These are phyloP conservation scores for Uronychia setigera DNA, from an alignment of 73 alveolate genomes.

Conservation along the genomic window DNA sequence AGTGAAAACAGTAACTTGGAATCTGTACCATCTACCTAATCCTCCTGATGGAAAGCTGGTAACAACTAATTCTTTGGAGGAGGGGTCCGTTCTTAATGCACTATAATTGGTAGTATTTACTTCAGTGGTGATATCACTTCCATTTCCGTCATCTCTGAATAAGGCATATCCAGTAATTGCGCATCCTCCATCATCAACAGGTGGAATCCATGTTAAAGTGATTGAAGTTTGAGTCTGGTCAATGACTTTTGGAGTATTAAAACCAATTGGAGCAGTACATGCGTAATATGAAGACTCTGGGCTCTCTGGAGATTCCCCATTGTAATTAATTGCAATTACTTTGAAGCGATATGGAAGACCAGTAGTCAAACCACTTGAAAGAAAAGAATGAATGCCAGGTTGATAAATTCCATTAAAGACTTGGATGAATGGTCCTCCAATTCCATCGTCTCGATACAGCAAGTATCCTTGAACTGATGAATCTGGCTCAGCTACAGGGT, in stretches of 20 bases:
- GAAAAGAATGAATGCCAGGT: constrained; percentile 38
- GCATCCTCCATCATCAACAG: constrained; percentile 67
- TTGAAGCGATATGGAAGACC: constrained; percentile 47
- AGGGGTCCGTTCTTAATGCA: constrained; percentile 57
- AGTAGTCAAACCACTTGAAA: constrained; percentile 19
- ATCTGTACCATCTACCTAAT: constrained; percentile 49
- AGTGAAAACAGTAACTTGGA: constrained; percentile 38
- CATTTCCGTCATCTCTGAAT: constrained; percentile 58
- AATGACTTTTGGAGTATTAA: constrained; percentile 38
- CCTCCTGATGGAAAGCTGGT: constrained; percentile 45
- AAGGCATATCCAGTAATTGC: constrained; percentile 70
- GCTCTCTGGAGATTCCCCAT: constrained; percentile 44
- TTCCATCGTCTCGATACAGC: constrained; percentile 56
- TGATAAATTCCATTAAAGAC: constrained; percentile 45
- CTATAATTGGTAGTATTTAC: constrained; percentile 43
- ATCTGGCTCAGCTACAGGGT: constrained; percentile 43
- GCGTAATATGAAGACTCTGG: constrained; percentile 42
- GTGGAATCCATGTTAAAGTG: constrained; percentile 54
- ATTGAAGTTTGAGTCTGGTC: constrained; percentile 34
- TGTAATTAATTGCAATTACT: constrained; percentile 41
- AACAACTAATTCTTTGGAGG: constrained; percentile 21
- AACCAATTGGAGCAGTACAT: constrained; percentile 54
- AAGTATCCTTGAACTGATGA: constrained; percentile 43
- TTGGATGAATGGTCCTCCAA: constrained; percentile 46
- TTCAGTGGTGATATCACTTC: constrained; percentile 25